Evolutionary conservation across 176 grass and related monocot genomes (phyloP).

Genomic region (Olyra latifolia): DNA sequence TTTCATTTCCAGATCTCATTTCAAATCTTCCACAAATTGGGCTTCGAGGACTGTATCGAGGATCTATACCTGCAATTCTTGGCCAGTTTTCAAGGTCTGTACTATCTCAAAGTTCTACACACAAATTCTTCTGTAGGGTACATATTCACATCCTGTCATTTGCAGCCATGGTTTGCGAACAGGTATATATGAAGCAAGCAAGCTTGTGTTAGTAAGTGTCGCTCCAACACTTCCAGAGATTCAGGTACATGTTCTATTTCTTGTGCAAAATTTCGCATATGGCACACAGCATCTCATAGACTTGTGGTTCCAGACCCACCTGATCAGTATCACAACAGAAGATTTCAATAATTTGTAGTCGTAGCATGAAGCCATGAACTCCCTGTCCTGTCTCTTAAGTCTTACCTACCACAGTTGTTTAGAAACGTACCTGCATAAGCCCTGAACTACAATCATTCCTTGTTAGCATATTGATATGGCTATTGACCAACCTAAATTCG

Average conservation of each 20-base stretch:
- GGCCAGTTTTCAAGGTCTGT: constrained; percentile 94
- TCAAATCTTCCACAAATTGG: constrained; percentile 92
- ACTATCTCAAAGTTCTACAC: constrained; percentile 21
- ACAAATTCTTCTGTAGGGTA: constrained; percentile 4
- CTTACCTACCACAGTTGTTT: background rate
- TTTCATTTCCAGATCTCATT: constrained; percentile 92
- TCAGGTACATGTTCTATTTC: constrained; percentile 52
- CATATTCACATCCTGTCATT: constrained; percentile 37
- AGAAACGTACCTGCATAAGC: background rate
- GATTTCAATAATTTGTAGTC: background rate
- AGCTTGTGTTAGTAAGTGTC: constrained; percentile 75
- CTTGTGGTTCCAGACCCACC: background rate
- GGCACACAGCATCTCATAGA: background rate
- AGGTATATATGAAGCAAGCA: constrained; percentile 98
- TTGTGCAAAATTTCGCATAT: background rate
- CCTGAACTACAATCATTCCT: background rate
- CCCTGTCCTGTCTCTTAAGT: background rate
- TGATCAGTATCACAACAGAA: constrained; percentile 10
- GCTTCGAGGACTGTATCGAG: constrained; percentile 85
- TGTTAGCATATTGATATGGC: background rate
- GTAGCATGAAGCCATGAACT: background rate
- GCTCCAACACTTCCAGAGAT: constrained; percentile 88
- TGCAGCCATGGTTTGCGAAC: constrained; percentile 95
- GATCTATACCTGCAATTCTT: constrained; percentile 93
- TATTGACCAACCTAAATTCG: background rate